Percentiles rank a stretch among this genome's conserved stretches.
These are phyloP conservation scores for Hysterium pulicare DNA, from an alignment of 2,329 filamentous ascomycete genomes.

Conservation along the genomic window DNA sequence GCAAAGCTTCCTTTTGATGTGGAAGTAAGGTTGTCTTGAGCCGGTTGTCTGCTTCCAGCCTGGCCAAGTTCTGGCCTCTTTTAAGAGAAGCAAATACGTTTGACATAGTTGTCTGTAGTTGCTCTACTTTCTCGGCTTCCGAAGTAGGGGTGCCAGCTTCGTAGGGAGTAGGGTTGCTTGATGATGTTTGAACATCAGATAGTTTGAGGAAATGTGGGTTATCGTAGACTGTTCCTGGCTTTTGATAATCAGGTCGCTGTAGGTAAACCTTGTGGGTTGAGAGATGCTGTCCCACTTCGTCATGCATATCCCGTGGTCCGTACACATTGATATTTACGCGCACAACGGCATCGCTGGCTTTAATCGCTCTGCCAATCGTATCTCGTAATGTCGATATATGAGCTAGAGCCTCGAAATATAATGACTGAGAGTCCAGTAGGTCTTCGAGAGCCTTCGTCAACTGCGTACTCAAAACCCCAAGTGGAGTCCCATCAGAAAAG, in stretches of 20 bases:
- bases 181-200: conserved; percentile 6
- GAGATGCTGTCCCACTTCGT: conserved; percentile 16
- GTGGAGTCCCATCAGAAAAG: conserved; percentile 11
- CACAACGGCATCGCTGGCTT: conserved; percentile 23
- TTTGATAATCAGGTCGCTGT: conserved; percentile 19
- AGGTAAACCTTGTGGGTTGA: conserved; percentile 22
- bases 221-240: conserved; percentile 15
- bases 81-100: background rate
- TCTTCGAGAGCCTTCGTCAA: conserved; percentile 16
- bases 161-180: background rate
- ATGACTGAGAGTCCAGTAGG: conserved; percentile 12
- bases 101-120: background rate
- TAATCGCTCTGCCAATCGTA: conserved; percentile 17
- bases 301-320: conserved; percentile 8
- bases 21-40: background rate
- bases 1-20: conserved; percentile 26
- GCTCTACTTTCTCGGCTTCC: background rate
- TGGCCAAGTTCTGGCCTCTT: background rate
- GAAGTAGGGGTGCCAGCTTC: background rate
- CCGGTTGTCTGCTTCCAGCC: background rate
- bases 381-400: conserved; percentile 17
- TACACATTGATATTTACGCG: conserved; percentile 26
- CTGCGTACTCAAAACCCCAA: conserved; percentile 20
- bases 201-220: conserved; percentile 26
- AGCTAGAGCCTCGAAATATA: conserved; percentile 23